These are phyloP conservation scores for Spergularia bocconei DNA, from an alignment of 148 eudicot species.

Conservation along the genomic window DNA sequence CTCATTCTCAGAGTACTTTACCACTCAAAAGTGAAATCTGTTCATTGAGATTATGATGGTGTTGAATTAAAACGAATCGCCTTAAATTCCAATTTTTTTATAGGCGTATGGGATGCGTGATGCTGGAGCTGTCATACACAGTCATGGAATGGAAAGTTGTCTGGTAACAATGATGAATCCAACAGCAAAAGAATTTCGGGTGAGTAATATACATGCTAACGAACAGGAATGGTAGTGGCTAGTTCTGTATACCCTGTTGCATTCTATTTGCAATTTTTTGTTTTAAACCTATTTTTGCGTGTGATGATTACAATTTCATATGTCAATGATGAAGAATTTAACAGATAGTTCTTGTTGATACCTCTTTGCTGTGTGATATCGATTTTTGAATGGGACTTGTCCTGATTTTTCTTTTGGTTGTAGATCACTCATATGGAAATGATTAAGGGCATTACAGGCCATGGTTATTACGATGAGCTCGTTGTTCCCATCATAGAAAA, in stretches of 20 bases:
- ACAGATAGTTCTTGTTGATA: not conserved
- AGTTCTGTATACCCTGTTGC: not conserved
- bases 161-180: conserved; percentile 91
- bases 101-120: conserved; percentile 90
- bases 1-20: not conserved
- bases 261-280: not conserved
- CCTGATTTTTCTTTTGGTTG: conserved; percentile 6
- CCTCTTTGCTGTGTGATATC: not conserved
- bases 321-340: not conserved
- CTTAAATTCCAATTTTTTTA: conserved; percentile 11
- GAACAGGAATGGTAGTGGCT: conserved; percentile 6
- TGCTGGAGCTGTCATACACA: conserved; percentile 97
- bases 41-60: not conserved
- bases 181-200: conserved; percentile 79
- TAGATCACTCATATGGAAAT: conserved; percentile 99
- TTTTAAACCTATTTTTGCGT: not conserved
- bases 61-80: conserved; percentile 1
- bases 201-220: conserved; percentile 29
- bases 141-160: conserved; percentile 98
- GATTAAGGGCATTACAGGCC: conserved; percentile 98
- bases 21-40: not conserved
- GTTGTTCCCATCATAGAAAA: conserved; percentile 96
- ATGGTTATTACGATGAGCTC: conserved; percentile 96
- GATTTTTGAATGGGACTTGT: conserved; percentile 1
- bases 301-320: not conserved